Conservation (phyloP, 192 early-diverging fungal species). For the Backusella westeae region DNA sequence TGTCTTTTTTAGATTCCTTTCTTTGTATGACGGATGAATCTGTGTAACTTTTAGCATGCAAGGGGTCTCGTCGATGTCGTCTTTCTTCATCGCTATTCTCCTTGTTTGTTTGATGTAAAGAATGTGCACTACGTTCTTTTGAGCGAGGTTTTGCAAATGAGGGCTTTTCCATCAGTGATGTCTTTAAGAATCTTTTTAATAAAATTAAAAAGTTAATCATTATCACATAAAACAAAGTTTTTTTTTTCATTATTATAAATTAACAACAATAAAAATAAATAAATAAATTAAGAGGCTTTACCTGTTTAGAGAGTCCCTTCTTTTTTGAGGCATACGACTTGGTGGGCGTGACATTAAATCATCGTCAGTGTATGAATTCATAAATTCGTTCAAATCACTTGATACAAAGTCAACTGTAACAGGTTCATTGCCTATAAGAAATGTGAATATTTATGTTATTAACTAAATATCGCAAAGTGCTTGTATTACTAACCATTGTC, state of each 20-base stretch:
- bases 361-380: neutral
- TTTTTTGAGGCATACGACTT: neutral
- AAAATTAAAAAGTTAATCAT: neutral
- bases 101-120: conserved; percentile 1
- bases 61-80: neutral
- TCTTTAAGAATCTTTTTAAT: neutral
- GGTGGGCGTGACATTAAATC: conserved; percentile 9
- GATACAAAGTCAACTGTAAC: conserved; percentile 18
- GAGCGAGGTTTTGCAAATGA: conserved; percentile 3
- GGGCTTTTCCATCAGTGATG: neutral
- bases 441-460: neutral
- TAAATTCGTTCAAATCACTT: conserved; percentile 18
- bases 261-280: neutral
- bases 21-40: neutral
- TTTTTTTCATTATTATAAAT: neutral
- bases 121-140: neutral
- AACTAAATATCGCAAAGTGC: neutral
- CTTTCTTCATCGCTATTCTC: neutral
- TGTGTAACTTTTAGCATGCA: conserved; percentile 4
- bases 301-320: neutral
- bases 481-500: conserved; percentile 9
- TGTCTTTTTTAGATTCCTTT: neutral
- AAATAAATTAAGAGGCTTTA: neutral
- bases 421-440: conserved; percentile 11
- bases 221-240: neutral